Evolutionary conservation across 176 grass and related monocot genomes (phyloP).

Genomic region (Cenchrus purpureus): DNA sequence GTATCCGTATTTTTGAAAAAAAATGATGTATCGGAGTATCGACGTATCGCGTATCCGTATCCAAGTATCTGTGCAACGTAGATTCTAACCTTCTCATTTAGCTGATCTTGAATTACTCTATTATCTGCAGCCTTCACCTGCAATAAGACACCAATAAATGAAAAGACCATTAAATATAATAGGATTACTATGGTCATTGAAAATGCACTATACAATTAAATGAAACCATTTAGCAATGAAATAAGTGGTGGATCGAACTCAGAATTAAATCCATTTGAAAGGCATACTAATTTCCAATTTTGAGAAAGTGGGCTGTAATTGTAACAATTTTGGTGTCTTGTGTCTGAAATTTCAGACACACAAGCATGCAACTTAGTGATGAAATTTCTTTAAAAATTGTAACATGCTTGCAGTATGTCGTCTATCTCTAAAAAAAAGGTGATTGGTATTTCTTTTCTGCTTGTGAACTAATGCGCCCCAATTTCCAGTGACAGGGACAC

Average conservation of each 20-base stretch:
- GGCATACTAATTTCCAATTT: neutral
- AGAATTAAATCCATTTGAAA: neutral
- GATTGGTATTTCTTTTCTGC: neutral
- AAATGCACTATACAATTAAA: neutral
- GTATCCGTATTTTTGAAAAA: no score
- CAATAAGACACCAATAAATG: constrained; percentile 38
- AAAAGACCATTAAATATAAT: constrained; percentile 3
- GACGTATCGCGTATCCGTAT: no score
- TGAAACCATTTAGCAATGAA: neutral
- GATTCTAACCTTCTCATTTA: constrained; percentile 73
- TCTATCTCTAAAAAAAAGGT: constrained; percentile 5
- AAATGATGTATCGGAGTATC: no score
- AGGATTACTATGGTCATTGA: neutral
- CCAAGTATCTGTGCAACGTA: no score
- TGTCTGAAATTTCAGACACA: neutral
- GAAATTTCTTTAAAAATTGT: neutral
- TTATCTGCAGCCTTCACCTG: constrained; percentile 98
- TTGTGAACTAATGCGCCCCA: neutral
- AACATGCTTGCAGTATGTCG: neutral
- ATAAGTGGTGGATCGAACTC: neutral
- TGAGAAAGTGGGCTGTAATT: neutral
- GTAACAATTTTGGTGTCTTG: neutral
- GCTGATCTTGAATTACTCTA: constrained; percentile 96
- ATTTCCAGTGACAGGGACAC: constrained; percentile 1
- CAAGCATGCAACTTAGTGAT: neutral